phyloP scores from a whole-genome alignment of 495 filamentous ascomycete species.

The Pyrenopolyporus hunteri region DNA sequence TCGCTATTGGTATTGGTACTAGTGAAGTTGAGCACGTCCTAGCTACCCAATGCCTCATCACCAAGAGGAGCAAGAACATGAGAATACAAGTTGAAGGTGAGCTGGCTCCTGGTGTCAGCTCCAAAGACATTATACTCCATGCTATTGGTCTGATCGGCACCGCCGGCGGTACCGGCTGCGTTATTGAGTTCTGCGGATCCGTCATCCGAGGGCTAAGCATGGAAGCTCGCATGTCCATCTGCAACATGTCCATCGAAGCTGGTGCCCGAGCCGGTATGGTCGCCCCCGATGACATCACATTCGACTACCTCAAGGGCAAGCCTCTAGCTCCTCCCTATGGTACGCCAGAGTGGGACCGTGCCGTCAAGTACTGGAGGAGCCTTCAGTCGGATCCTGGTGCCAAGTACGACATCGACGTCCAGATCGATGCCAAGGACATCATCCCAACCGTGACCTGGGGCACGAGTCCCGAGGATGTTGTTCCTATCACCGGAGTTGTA shows the following conservation, averaged over 20 bases:
- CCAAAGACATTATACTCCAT: slow-evolving; percentile 95
- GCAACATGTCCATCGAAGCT: slow-evolving; percentile 99
- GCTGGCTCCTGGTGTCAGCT: slow-evolving; percentile 89
- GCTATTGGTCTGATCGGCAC: slow-evolving; percentile 95
- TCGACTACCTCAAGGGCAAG: slow-evolving; percentile 90
- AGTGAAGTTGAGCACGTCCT: slow-evolving; percentile 98
- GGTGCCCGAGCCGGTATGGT: slow-evolving; percentile 97
- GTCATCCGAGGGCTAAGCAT: slow-evolving; percentile 89
- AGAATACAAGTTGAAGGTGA: slow-evolving; percentile 91
- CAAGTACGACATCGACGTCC: slow-evolving; percentile 83
- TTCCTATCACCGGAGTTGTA: slow-evolving; percentile 88
- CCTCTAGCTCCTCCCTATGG: slow-evolving; percentile 86
- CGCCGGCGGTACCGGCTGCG: slow-evolving; percentile 89
- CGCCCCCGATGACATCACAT: slow-evolving; percentile 90
- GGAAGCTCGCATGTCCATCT: slow-evolving; percentile 98
- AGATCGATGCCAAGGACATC: slow-evolving; percentile 91
- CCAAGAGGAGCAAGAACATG: slow-evolving; percentile 97
- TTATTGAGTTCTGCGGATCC: slow-evolving; percentile 96
- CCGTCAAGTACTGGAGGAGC: slow-evolving; percentile 85
- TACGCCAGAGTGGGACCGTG: slow-evolving; percentile 87
- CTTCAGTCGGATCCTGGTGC: slow-evolving; percentile 85
- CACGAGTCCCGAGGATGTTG: slow-evolving; percentile 93
- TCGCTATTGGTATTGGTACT: slow-evolving; percentile 97
- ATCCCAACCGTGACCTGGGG: slow-evolving; percentile 95
- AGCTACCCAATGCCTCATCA: slow-evolving; percentile 94